A percentile compares a stretch with the other conserved stretches of the same genome.
phyloP scores from a whole-genome alignment of 2,329 filamentous ascomycete genomes.

The Berkeleyomyces rouxiae region DNA sequence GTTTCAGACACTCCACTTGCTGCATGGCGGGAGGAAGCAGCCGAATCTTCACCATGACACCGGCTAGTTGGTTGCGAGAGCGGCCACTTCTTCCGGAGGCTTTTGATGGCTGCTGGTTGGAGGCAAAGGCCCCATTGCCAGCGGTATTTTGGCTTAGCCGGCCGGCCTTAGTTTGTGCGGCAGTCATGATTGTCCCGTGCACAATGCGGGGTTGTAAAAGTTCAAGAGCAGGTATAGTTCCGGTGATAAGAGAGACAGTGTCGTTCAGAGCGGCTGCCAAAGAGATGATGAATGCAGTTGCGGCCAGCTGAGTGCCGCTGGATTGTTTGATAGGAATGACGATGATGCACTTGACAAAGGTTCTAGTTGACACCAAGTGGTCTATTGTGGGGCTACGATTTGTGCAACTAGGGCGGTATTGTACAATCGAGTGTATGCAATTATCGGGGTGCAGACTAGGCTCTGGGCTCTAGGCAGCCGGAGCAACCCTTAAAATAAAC shows the following conservation, averaged over 20 bases:
- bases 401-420: neutral
- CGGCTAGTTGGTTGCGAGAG: slow-evolving; percentile 24
- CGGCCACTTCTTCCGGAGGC: neutral
- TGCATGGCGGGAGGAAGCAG: slow-evolving; percentile 76
- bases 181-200: neutral
- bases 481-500: neutral
- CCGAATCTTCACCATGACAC: slow-evolving; percentile 71
- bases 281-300: neutral
- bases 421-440: neutral
- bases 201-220: neutral
- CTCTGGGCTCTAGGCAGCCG: too few relatives aligned
- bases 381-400: neutral
- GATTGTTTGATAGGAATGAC: neutral
- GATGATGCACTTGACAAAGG: neutral
- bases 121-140: neutral
- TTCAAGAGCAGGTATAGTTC: neutral
- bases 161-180: neutral
- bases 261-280: neutral
- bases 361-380: neutral
- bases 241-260: neutral
- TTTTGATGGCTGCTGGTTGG: neutral
- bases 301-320: neutral
- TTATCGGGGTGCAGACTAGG: neutral
- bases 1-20: slow-evolving; percentile 53
- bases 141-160: neutral